A percentile compares a stretch with the other conserved stretches of the same genome.
Conservation (phyloP, 1,284 basidiomycete species). For the Fereydounia khargensis region DNA sequence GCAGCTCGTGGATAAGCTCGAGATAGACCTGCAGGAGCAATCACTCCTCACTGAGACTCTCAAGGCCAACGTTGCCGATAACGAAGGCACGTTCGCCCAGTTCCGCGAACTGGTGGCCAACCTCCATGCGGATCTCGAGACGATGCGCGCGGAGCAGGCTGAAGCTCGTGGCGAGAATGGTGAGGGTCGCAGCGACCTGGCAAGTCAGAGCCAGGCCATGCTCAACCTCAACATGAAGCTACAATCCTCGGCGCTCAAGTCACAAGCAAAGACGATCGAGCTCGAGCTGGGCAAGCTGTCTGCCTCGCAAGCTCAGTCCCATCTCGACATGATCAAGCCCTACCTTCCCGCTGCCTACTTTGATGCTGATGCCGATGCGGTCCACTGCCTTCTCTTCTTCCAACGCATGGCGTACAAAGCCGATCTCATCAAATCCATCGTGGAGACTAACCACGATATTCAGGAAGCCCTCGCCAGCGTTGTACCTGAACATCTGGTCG, state of each 20-base stretch:
- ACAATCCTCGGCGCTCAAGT: slow-evolving; percentile 49
- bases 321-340: slow-evolving; percentile 44
- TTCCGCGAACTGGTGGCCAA: slow-evolving; percentile 53
- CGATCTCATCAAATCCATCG: slow-evolving; percentile 45
- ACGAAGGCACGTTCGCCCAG: slow-evolving; percentile 46
- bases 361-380: slow-evolving; percentile 45
- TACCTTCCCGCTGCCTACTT: slow-evolving; percentile 49
- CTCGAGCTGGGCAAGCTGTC: slow-evolving; percentile 44
- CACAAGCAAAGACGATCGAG: slow-evolving; percentile 51
- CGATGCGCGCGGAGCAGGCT: slow-evolving; percentile 36
- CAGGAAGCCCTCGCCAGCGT: slow-evolving; percentile 33
- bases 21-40: slow-evolving; percentile 30
- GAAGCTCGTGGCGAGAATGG: slow-evolving; percentile 22
- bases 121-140: slow-evolving; percentile 45
- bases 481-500: slow-evolving; percentile 43
- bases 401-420: slow-evolving; percentile 49
- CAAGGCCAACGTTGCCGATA: slow-evolving; percentile 43
- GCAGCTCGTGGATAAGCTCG: slow-evolving; percentile 69
- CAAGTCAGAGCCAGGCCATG: slow-evolving; percentile 42
- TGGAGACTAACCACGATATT: slow-evolving; percentile 48
- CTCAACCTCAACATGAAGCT: slow-evolving; percentile 53
- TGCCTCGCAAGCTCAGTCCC: slow-evolving; percentile 35
- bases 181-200: slow-evolving; percentile 21
- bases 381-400: slow-evolving; percentile 50
- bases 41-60: slow-evolving; percentile 27